phyloP scores from a whole-genome alignment of 495 filamentous ascomycete species.

The Xylaria castorea region DNA sequence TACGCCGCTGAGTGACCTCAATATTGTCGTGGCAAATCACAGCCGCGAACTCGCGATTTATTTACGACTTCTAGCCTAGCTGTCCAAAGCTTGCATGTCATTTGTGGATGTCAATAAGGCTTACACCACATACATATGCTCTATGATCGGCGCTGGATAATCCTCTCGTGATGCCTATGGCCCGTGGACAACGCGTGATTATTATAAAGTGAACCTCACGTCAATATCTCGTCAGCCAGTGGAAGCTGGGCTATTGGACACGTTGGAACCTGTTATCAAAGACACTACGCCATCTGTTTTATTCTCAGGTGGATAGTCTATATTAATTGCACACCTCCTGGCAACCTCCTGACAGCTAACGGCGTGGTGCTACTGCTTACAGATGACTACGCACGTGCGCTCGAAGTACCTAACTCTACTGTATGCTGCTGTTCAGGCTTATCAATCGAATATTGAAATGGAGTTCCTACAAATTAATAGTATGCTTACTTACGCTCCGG shows the following conservation, averaged over 20 bases:
- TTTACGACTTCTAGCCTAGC: neutral
- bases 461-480: neutral
- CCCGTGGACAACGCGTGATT: slow-evolving; percentile 5
- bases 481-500: neutral
- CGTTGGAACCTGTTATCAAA: slow-evolving; percentile 7
- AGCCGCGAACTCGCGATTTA: neutral
- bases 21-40: slow-evolving; percentile 4
- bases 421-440: neutral
- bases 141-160: neutral
- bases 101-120: slow-evolving; percentile 15
- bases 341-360: slow-evolving; percentile 10
- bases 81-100: neutral
- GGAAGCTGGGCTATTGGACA: slow-evolving; percentile 14
- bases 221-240: slow-evolving; percentile 22
- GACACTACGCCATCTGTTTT: neutral
- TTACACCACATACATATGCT: neutral
- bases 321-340: slow-evolving; percentile 28
- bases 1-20: neutral
- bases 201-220: slow-evolving; percentile 15
- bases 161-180: slow-evolving; percentile 10
- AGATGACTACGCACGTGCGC: neutral
- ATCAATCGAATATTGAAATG: neutral
- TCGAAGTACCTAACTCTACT: neutral
- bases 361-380: neutral
- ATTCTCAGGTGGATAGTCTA: slow-evolving; percentile 8